Base-by-base conservation (phyloP, 768 basidiomycete species). In the Rhodotorula taiwanensis region DNA sequence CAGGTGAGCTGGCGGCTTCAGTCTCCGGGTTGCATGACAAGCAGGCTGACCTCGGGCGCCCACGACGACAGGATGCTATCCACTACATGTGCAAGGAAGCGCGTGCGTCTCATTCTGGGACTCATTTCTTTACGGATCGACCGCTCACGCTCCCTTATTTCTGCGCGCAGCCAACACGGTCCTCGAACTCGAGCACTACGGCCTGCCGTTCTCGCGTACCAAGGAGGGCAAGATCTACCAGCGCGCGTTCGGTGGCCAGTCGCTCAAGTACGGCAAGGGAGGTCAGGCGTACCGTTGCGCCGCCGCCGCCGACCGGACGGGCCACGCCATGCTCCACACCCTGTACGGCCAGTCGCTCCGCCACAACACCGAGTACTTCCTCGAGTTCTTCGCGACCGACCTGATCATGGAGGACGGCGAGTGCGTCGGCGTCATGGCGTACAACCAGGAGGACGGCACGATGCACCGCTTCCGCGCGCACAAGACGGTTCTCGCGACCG, bases 71-170 rank as follows among this genome's bases (percentile, higher is more conserved):
- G 78, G 95, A 99, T 74, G 95, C 95, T 52, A 98, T 99, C 72
- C 95, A 98, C 75, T 99, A 98, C 80, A 99, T 99, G 95, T 95
- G 91, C 77, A 82, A 91, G 42, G 95, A 99, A 77, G 95, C 95
- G 45, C 94, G 93, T 55, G 81, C 85, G 76, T 87, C 30, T 88
- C 31, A 42, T n/a, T 33, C 41, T 20, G 33, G 31, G 3, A 41
- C n/a, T 4, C 9, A 31, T 31, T n/a, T 18, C 6, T 28, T 36
- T 3, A n/a, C n/a, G 14, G n/a, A n/a, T n/a, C n/a, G n/a, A n/a
- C n/a, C 30, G 14, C 51, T n/a, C n/a, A 34, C 52, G 1, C 21
- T 18, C 31, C 14, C 25, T 49, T 10, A n/a, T 31, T 14, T 1
- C 16, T 30, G 11, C 18, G 1, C 25, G 10, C 39, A 36, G 55